Base-by-base conservation (phyloP, 805 yeast genomes). In the Lipomyces spencermartinsiae region DNA sequence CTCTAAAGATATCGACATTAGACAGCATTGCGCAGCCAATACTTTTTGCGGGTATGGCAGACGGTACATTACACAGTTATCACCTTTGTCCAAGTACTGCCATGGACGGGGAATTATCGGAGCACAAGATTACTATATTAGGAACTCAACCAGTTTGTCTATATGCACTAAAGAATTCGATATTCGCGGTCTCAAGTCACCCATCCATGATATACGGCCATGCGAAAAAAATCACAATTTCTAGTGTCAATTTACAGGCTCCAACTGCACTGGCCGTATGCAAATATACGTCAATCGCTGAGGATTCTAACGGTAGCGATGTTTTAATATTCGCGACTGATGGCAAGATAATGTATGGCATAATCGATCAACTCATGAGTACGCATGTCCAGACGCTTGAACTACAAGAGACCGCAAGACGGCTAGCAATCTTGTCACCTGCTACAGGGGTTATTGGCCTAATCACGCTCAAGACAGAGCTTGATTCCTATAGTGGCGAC, bases 371-470 rank as follows among this genome's bases (percentile, higher is more conserved):
- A 22, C 37, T 69, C 10, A 69, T 63, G 69, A 68, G 69, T 33
- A 65, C 73, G 10, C 73, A 71, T 39, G 68, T 71, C 4, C 73
- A 67, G 61, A 68, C 74, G 14, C 55, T 71, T 4, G 72, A 73
- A 35, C 51, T 71, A 5, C 51, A 56, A 29, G 72, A 71, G 39
- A 62, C 73, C 9, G 74, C 72, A 25, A 62, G 73, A 7, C 55
- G 74, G 9, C 49, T 71, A 16, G 39, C 68, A 14, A 59, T 59
- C 8, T 34, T 66, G 61, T 53, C 68, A 16, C 49, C 67, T 9
- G 19, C 43, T 5, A 49, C 65, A 2, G 65, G 65, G 7, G 58
- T 60, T 19, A 54, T 70, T 51, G 70, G 66, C 7, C 12, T 70
- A 7, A 56, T 70, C 10, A 70, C 70, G 3, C 58, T 70, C 54